Evolutionary conservation across 345 rosid genomes (phyloP).

Genomic region (Populus euphratica): DNA sequence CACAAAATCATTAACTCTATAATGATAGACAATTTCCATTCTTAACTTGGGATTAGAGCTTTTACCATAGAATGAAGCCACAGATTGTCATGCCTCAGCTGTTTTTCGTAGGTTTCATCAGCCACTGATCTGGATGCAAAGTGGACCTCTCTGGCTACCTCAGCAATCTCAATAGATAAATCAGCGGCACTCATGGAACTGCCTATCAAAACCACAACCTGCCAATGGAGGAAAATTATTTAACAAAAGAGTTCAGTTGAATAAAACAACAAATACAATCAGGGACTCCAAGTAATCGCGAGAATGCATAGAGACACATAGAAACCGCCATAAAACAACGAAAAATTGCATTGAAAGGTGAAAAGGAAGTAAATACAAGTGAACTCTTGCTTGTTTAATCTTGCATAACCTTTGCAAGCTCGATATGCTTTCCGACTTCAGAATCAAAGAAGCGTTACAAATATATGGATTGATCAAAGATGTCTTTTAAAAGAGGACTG

Average conservation of each 20-base stretch:
- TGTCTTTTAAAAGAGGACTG: not conserved
- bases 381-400: no score
- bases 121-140: constrained; percentile 51
- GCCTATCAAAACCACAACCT: constrained; percentile 66
- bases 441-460: not conserved
- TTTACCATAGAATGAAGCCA: constrained; percentile 78
- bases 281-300: no score
- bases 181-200: constrained; percentile 60
- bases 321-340: no score
- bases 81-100: constrained; percentile 38
- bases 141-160: constrained; percentile 69
- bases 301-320: no score
- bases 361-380: no score
- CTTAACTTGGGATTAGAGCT: not conserved
- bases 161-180: constrained; percentile 58
- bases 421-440: not conserved
- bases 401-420: not conserved
- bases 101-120: constrained; percentile 35
- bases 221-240: constrained; percentile 1
- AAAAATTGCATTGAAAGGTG: no score
- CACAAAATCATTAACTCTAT: not conserved
- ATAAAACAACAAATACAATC: no score
- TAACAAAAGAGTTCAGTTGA: no score
- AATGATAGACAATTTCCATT: not conserved
- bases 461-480: no score